phyloP scores from a whole-genome alignment of 2,329 filamentous ascomycete species.

The Metarhizium sp. region DNA sequence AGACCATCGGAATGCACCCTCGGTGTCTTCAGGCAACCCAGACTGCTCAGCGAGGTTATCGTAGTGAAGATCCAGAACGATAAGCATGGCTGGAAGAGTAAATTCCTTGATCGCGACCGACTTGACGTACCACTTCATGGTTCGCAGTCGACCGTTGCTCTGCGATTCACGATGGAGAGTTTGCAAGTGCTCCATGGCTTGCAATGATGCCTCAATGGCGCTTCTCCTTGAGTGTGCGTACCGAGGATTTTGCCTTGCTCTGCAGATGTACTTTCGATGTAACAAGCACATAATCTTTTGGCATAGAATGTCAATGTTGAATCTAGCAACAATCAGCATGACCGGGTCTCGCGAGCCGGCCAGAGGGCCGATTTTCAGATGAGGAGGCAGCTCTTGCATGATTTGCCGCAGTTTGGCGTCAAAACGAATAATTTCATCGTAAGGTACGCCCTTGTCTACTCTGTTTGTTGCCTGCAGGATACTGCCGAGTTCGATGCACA shows the following conservation, averaged over 20 bases:
- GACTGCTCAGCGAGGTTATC: slow-evolving; percentile 40
- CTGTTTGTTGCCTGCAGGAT: slow-evolving; percentile 58
- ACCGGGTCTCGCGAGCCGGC: slow-evolving; percentile 73
- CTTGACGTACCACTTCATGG: slow-evolving; percentile 69
- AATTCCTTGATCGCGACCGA: slow-evolving; percentile 79
- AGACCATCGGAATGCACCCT: slow-evolving; percentile 46
- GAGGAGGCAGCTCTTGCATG: slow-evolving; percentile 63
- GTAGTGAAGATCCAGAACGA: slow-evolving; percentile 74
- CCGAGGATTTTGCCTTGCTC: slow-evolving; percentile 66
- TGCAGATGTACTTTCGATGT: slow-evolving; percentile 77
- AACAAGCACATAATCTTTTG: slow-evolving; percentile 84
- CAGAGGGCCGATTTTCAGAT: slow-evolving; percentile 66
- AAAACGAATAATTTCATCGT: slow-evolving; percentile 56
- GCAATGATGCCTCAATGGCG: slow-evolving; percentile 79
- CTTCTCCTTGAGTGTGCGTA: slow-evolving; percentile 77
- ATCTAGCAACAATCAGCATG: slow-evolving; percentile 76
- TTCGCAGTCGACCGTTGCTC: slow-evolving; percentile 59
- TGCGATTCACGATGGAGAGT: slow-evolving; percentile 68
- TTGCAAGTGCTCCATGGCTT: slow-evolving; percentile 67
- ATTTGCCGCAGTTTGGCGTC: slow-evolving; percentile 53
- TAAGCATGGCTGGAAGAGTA: slow-evolving; percentile 73
- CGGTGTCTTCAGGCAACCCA: slow-evolving; percentile 28
- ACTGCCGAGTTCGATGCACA: slow-evolving; percentile 60
- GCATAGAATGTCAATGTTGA: slow-evolving; percentile 75
- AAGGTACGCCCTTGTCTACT: slow-evolving; percentile 44